These are phyloP conservation scores for Margaritispora aquatica DNA, from an alignment of 495 filamentous ascomycete genomes.

Conservation along the genomic window DNA sequence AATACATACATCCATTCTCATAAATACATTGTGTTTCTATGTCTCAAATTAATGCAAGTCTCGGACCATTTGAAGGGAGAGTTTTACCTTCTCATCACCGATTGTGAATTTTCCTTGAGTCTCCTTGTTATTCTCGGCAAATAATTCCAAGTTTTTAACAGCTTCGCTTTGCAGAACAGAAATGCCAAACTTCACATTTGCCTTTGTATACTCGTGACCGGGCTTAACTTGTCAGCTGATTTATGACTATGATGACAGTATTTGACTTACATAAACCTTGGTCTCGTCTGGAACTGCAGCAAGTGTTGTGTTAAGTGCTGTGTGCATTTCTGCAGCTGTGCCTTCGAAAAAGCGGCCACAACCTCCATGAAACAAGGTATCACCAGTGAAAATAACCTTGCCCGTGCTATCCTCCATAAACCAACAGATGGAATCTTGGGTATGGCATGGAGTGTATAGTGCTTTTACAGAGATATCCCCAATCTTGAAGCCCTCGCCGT, in stretches of 20 bases:
- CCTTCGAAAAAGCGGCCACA: conserved; percentile 99
- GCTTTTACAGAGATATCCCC: conserved; percentile 82
- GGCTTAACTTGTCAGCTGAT: conserved; percentile 45
- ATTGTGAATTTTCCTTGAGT: conserved; percentile 97
- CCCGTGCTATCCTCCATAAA: conserved; percentile 72
- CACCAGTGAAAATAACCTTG: conserved; percentile 87
- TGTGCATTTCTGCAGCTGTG: conserved; percentile 84
- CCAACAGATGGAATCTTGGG: conserved; percentile 95
- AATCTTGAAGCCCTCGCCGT: conserved; percentile 75
- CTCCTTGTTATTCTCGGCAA: conserved; percentile 72
- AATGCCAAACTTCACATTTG: conserved; percentile 80
- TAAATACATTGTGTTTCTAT: conserved; percentile 94
- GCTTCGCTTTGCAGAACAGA: conserved; percentile 67
- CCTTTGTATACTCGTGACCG: conserved; percentile 95
- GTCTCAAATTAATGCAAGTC: neutral
- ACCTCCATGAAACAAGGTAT: conserved; percentile 91
- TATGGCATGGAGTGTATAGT: conserved; percentile 96
- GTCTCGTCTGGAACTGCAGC: conserved; percentile 83
- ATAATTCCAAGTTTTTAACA: conserved; percentile 68
- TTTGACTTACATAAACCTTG: conserved; percentile 68
- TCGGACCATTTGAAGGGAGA: neutral
- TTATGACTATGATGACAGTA: neutral
- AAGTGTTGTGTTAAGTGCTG: conserved; percentile 80
- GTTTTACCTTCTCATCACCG: conserved; percentile 84
- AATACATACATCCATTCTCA: conserved; percentile 68